Base-by-base conservation (phyloP, 306 rosid species). In the Parietaria judaica region DNA sequence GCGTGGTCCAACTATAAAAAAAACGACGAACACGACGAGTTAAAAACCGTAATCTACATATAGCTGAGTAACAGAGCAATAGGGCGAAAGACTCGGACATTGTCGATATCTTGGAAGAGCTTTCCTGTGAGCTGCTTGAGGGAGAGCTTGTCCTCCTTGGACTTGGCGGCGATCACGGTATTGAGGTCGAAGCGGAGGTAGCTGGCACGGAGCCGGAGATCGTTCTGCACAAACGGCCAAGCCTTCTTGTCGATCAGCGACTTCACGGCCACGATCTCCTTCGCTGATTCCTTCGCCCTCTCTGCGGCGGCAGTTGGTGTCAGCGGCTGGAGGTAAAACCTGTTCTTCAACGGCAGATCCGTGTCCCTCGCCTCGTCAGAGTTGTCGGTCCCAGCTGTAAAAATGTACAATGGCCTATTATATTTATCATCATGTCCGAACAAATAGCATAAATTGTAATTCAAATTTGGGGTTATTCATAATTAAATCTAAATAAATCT, bases 251-350 rank as follows among this genome's bases (percentile, higher is more conserved):
- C 90, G 10, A 94, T 94, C 3, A 80, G 70, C 14, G 60, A 61
- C 87, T 94, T 94, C 16, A 86, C 97, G 56, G 56, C 77, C 41
- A 94, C 60, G 56, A 94, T 94, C 0, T 86, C 97, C 72, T 88
- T 86, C 62, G 99, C 99, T 36, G 99, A 86, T 37, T 82, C 99
- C 76, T 94, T 94, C 5, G 87, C 87, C 79, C 99, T 82, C 69
- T 56, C 58, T 16, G 83, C 95, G 3, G 99, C 99, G 72, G 78
- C 64, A 47, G 15, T 60, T 0, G 99, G 95, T 11, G 72, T 0
- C 81, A 86, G 62, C 43, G 94, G 81, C 68, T 94, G 99, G 63
- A 94, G 1, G 84, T 61, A 94, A 81, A 94, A 94, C 86, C 99
- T 80, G 0, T 80, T 64, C 67, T 94, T 86, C 80, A 88, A 14